Percentiles rank a stretch among this genome's conserved stretches.
Evolutionary conservation across 2,329 filamentous ascomycete genomes (phyloP).

Genomic region (Aspergillus eucalypticola): DNA sequence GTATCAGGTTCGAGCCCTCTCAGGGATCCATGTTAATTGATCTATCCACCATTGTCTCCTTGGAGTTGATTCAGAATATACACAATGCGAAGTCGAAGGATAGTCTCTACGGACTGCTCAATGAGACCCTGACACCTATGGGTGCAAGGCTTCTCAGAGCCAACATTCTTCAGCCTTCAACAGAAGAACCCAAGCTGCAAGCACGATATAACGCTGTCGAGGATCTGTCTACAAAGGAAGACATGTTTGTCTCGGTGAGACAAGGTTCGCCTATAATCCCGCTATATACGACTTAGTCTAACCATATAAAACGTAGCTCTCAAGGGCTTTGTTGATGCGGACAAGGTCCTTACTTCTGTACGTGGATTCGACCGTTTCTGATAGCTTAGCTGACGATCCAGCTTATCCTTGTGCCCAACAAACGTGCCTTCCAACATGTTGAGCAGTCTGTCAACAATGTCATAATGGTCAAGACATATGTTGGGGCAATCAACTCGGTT

Average conservation of each 20-base stretch:
- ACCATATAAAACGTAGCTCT: constrained; percentile 54
- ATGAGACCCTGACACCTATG: constrained; percentile 86
- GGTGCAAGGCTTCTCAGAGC: constrained; percentile 78
- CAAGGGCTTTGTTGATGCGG: constrained; percentile 74
- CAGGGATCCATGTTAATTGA: constrained; percentile 97
- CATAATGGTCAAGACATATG: constrained; percentile 81
- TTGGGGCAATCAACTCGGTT: constrained; percentile 66
- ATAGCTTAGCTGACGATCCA: constrained; percentile 37
- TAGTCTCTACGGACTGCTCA: constrained; percentile 80
- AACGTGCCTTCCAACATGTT: constrained; percentile 65
- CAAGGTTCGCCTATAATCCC: constrained; percentile 54
- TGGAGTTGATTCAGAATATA: constrained; percentile 89
- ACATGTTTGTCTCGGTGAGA: constrained; percentile 77
- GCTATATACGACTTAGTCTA: background rate
- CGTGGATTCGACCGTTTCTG: constrained; percentile 17
- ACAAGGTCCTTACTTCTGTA: constrained; percentile 76
- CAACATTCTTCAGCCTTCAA: constrained; percentile 87
- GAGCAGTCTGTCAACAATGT: constrained; percentile 85
- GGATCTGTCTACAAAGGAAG: constrained; percentile 77
- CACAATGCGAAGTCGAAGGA: constrained; percentile 75
- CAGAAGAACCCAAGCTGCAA: constrained; percentile 65
- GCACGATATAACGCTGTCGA: constrained; percentile 79
- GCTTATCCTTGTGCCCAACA: constrained; percentile 74
- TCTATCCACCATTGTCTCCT: constrained; percentile 76
- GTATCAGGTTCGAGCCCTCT: constrained; percentile 82